Base-by-base conservation (phyloP, 768 basidiomycete species). In the Hericium erinaceus region DNA sequence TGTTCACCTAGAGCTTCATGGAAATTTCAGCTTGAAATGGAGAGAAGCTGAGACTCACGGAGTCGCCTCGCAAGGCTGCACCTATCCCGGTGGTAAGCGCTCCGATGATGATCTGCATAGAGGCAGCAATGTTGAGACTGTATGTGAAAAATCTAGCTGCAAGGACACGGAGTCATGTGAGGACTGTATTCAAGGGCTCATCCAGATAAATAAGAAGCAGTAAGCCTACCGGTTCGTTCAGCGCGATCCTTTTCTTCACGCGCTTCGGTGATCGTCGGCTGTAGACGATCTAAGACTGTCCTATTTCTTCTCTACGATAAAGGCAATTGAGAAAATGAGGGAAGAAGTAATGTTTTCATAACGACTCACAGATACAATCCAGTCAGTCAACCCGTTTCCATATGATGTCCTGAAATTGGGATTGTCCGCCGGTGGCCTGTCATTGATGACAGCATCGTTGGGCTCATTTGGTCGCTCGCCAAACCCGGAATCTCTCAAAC, bases 21-120 rank as follows among this genome's bases (percentile, higher is more conserved):
- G 18, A 9, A 33, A 41, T 12, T 24, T 24, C 39, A 51, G 41
- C 20, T 2, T 10, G 46, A 26, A 3, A 9, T 33, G 33, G 10
- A 38, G 12, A 16, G 13, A 51, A 3, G 5, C 7, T 11, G 15
- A 8, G 3, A 12, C 57, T 18, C 20, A 63, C 61, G 0, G 22
- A 51, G 44, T 63, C 63, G 11, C 69, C 69, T 6, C 52, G 50
- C 6, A 65, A 44, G 22, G 65, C 64, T 37, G 66, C 67, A 33
- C 64, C 60, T 15, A 69, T 40, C 6, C 59, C 68, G 4, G 68
- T 68, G 22, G 64, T 67, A 12, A 70, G 59, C n/a, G 69, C 64
- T 7, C 66, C 68, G 4, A 70, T 15, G 6, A 68, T 38, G 22
- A 70, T 60, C 58, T 70, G 68, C 55, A 67, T 7, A 8, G 62